Evolutionary conservation across 345 rosid genomes (phyloP).

Genomic region (Brassica cretica): DNA sequence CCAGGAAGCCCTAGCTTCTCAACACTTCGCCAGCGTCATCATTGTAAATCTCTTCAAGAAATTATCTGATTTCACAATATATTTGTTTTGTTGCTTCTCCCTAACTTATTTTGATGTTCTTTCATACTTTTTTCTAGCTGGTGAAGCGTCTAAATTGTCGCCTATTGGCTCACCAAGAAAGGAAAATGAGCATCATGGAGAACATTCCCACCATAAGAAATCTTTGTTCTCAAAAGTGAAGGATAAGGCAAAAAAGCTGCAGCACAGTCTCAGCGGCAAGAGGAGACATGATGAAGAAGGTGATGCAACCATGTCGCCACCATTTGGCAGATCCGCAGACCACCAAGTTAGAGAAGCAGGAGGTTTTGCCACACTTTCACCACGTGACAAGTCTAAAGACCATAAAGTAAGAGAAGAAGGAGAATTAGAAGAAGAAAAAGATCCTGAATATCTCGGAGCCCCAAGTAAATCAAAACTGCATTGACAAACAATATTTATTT

Average conservation of each 20-base stretch:
- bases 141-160: slow-evolving; percentile 49
- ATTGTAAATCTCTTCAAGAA: slow-evolving; percentile 43
- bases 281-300: slow-evolving; percentile 51
- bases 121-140: slow-evolving; percentile 28
- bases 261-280: slow-evolving; percentile 49
- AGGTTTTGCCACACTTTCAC: slow-evolving; percentile 44
- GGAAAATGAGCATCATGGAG: slow-evolving; percentile 50
- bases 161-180: slow-evolving; percentile 37
- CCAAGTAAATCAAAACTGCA: slow-evolving; percentile 51
- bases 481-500: background rate
- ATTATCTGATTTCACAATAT: background rate
- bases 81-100: background rate
- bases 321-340: slow-evolving; percentile 47
- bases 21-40: slow-evolving; percentile 47
- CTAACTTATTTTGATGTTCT: background rate
- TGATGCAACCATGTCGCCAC: slow-evolving; percentile 51
- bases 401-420: slow-evolving; percentile 34
- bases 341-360: slow-evolving; percentile 42
- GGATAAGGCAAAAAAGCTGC: slow-evolving; percentile 66
- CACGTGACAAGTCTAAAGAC: slow-evolving; percentile 51
- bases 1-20: slow-evolving; percentile 44
- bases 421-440: slow-evolving; percentile 44
- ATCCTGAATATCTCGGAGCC: slow-evolving; percentile 71
- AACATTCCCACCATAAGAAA: slow-evolving; percentile 50
- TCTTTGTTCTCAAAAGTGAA: slow-evolving; percentile 71